Evolutionary conservation across 352 stramenopile species (phyloP), one percentile per base, ranked within the genome.

Genomic region (Phytophthora ramorum): DNA sequence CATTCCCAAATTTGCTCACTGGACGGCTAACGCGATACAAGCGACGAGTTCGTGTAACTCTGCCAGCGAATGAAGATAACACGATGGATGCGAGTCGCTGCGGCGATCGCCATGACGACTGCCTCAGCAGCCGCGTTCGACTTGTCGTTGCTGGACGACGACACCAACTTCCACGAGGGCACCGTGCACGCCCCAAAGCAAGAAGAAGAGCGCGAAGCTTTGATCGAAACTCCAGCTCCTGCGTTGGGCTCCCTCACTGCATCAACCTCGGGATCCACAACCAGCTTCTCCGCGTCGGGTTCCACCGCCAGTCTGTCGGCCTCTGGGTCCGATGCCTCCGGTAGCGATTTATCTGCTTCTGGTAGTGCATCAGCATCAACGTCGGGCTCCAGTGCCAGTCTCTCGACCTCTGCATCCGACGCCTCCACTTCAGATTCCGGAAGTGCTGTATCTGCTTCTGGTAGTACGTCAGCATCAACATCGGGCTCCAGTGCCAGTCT

Each of bases 61-160:
- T 2, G 14, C 48, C 28, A 24, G 43, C 38, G 3, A 50, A 71
- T 71, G 63, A 71, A 66, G 35, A 19, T 66, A 6, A 57, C 40
- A 12, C 38, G 38, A 46, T 71, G 54, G 63, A 56, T 66, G 17
- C 63, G 32, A 10, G 4, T 49, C 26, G 48, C 48, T 52, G 55
- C 38, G 55, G 48, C 48, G 22, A 60, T 71, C 17, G 48, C 41
- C 34, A 57, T 61, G 55, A 24, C 55, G 6, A 65, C 46, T 10
- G 34, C 41, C 1, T 61, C 63, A 10, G 41, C 49, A 34, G 3
- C 49, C 4, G 48, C 54, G 19, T 61, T 66, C 34, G 63, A 71
- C 48, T 47, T 71, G 22, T 71, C 63, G 1, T 22, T 71, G 17
- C 24, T 71, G 26, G 48, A 71, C 13, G 63, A 71, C 14, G 54